Percentiles rank a stretch among this genome's conserved stretches.
Evolutionary conservation across 2,329 filamentous ascomycete genomes (phyloP).

Genomic region (Daldinia eschscholtzii): DNA sequence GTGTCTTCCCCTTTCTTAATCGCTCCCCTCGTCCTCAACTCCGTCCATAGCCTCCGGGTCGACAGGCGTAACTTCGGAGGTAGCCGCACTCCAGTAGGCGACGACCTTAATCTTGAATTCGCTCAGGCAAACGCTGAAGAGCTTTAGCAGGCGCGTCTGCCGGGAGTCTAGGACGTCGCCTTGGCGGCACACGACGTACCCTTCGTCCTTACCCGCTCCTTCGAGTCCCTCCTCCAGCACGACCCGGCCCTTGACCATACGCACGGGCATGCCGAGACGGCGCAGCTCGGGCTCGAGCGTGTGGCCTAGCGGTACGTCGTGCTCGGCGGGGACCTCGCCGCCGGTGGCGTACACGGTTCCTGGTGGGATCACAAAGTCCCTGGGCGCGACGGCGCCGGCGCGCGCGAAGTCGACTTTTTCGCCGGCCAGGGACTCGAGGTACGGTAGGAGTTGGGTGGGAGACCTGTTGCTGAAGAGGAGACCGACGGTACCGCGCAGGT

Average conservation of each 20-base stretch:
- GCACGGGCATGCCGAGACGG: slow-evolving; percentile 89
- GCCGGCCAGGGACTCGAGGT: slow-evolving; percentile 75
- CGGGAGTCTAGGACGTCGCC: slow-evolving; percentile 88
- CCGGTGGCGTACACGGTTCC: slow-evolving; percentile 85
- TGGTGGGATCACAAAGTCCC: slow-evolving; percentile 82
- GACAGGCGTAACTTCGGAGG: slow-evolving; percentile 70
- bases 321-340: slow-evolving; percentile 81
- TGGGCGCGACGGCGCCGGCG: slow-evolving; percentile 80
- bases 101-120: slow-evolving; percentile 88
- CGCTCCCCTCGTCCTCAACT: slow-evolving; percentile 47
- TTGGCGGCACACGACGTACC: slow-evolving; percentile 85
- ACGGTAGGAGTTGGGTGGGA: slow-evolving; percentile 74
- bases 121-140: slow-evolving; percentile 90
- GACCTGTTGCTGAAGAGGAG: slow-evolving; percentile 89
- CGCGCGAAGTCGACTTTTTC: slow-evolving; percentile 87
- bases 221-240: slow-evolving; percentile 68
- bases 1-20: slow-evolving; percentile 26
- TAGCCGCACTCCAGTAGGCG: slow-evolving; percentile 77
- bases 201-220: slow-evolving; percentile 63
- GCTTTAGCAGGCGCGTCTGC: slow-evolving; percentile 93
- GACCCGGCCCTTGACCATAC: slow-evolving; percentile 89
- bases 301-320: slow-evolving; percentile 90
- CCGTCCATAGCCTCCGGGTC: slow-evolving; percentile 53
- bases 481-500: slow-evolving; percentile 86
- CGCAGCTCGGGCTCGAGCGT: slow-evolving; percentile 91